These are phyloP conservation scores for Saccharomyces hybrid DNA, from an alignment of 1,139 yeast species.

Conservation along the genomic window DNA sequence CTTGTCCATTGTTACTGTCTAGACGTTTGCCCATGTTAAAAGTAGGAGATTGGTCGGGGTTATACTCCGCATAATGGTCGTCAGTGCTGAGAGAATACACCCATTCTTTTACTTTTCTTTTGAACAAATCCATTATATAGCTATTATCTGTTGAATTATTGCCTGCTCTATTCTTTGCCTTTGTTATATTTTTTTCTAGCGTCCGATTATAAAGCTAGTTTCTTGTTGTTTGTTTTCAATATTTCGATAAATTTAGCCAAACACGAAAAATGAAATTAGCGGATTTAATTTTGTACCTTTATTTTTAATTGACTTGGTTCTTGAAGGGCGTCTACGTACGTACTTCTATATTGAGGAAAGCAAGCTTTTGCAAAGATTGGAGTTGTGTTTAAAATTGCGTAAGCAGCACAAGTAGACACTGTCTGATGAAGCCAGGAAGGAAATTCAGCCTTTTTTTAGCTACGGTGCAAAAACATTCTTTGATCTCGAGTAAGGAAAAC, in stretches of 20 bases:
- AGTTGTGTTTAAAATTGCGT: background rate
- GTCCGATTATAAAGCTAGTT: background rate
- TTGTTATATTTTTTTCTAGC: background rate
- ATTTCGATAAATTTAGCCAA: background rate
- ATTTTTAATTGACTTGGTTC: background rate
- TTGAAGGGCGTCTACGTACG: background rate
- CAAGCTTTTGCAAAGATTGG: background rate
- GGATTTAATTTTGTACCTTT: background rate
- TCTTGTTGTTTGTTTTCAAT: background rate
- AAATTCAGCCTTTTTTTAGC: background rate
- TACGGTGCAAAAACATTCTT: conserved; percentile 1
- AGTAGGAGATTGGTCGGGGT: conserved; percentile 36
- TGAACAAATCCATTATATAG: conserved; percentile 32
- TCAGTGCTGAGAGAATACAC: conserved; percentile 58
- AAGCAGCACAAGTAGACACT: background rate
- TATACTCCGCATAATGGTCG: conserved; percentile 64
- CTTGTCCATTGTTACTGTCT: conserved; percentile 1
- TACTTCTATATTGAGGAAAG: background rate
- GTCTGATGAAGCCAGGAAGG: background rate
- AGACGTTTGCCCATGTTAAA: conserved; percentile 23
- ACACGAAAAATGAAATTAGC: background rate
- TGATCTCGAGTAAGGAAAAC: background rate
- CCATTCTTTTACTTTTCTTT: conserved; percentile 43
- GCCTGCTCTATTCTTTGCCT: background rate
- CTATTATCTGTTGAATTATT: background rate